Evolutionary conservation across 1,284 basidiomycete species (phyloP), one percentile per base, ranked within the genome.

Genomic region (Ceratobasidium sp.): DNA sequence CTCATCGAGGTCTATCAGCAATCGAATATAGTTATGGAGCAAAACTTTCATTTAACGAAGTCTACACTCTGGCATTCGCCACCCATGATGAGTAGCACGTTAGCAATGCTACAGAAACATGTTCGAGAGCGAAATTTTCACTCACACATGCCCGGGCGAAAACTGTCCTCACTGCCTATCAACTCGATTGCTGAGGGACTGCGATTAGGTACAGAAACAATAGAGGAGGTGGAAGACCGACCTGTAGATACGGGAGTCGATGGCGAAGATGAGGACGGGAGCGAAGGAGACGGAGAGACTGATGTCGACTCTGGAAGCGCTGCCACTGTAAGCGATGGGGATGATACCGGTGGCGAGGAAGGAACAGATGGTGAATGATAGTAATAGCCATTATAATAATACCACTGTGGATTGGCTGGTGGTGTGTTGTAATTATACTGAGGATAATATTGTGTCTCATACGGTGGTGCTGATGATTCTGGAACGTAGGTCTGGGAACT

Each of bases 91-190:
- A 17, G 10, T 5, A 71, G 28, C 33, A 71, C 42, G 28, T 71
- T 61, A 71, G 56, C 56, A 13, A 40, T 71, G 23, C 57, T 61
- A 1, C 69, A 38, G n/a, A 23, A 44, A 26, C 54, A 61, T 33
- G 28, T 71, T 13, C 1, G 42, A n/a, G n/a, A 17, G 15, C 23
- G 48, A 7, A 59, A 71, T 33, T 28, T 59, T 2, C 54, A 61
- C 69, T 71, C 69, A 71, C 69, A 71, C 33, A 12, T 59, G 46
- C 40, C 3, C 9, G 69, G 54, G 20, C n/a, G 69, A 12, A 50
- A 1, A 9, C 7, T 71, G 3, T 61, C 69, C 26, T 26, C 54
- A 13, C 56, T 42, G 2, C 69, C 69, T 33, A 2, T 61, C 42
- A 46, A 71, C 33, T 2, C 57, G 38, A 61, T 71, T 5, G 42